Base-by-base conservation (phyloP, 169 alveolate genomes). In the Pseudocohnilembus persalinus region DNA sequence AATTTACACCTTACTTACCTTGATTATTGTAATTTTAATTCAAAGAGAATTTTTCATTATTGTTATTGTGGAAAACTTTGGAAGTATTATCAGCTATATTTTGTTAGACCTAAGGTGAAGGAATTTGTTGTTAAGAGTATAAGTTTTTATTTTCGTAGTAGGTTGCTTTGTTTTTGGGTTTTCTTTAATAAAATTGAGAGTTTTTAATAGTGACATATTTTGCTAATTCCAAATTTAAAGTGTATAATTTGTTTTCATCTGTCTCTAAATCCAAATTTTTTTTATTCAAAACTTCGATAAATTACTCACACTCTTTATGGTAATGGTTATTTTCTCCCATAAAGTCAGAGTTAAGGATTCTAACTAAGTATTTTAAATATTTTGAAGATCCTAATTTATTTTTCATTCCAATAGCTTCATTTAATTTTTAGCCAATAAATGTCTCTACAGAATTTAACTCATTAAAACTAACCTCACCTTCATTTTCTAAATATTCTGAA, bases 221-320 rank as follows among this genome's bases (percentile, higher is more conserved):
- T 34, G 76, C 81, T 49, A 82, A 73, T 73, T 82, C 74, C 24
- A 82, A 26, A 16, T 74, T 82, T 0, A 82, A 15, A 82, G 49
- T n/a, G 49, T 82, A 82, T 49, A 73, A 35, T 74, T 82, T 63
- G 73, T 28, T 28, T 34, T 82, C 87, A 82, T 82, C 87, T 28
- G 75, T 34, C n/a, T 25, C 32, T 0, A 82, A 73, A 82, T 82
- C 87, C 35, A 82, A 73, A 32, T 80, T 82, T 25, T 82, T 74
- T 49, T 82, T 82, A 0, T 72, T 35, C 0, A 82, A 68, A 73
- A 73, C 81, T 82, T 82, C 87, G 24, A 82, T 73, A 74, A 82
- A 82, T 82, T 78, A 76, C 25, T 82, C 81, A 82, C 87, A 82
- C 73, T 82, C 87, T 49, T 49, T 4, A 49, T 11, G 20, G 68